A percentile compares a stretch with the other conserved stretches of the same genome.
Conservation (phyloP, 2,329 filamentous ascomycete species). For the Coccinonectria pachysandricola region DNA sequence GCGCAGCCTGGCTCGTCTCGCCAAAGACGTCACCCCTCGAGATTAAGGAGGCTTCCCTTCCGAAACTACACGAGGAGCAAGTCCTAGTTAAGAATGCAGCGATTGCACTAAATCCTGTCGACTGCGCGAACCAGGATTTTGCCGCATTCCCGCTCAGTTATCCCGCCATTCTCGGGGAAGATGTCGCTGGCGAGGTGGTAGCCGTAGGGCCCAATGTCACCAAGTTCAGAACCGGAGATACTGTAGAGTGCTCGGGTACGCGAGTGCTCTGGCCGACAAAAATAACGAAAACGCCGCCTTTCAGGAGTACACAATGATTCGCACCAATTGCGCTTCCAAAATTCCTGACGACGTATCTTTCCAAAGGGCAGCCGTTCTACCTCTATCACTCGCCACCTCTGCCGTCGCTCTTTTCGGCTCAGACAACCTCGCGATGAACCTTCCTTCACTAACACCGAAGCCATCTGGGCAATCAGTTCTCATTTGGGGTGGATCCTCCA, state of each 20-base stretch:
- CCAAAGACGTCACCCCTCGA: neutral
- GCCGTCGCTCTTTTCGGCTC: neutral
- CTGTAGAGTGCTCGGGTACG: slow-evolving; percentile 9
- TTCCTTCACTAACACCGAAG: too few relatives aligned
- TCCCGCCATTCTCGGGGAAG: slow-evolving; percentile 5
- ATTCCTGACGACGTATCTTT: neutral
- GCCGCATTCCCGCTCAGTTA: slow-evolving; percentile 11
- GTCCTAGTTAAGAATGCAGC: slow-evolving; percentile 11
- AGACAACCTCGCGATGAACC: neutral
- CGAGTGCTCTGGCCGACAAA: slow-evolving; percentile 2
- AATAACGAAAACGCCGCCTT: slow-evolving; percentile 2
- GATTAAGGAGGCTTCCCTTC: neutral
- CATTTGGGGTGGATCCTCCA: slow-evolving; percentile 38
- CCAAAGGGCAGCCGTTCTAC: neutral
- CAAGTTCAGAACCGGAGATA: slow-evolving; percentile 15
- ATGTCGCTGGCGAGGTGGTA: slow-evolving; percentile 16
- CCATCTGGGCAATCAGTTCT: too few relatives aligned
- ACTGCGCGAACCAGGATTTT: slow-evolving; percentile 16
- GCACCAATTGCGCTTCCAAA: neutral
- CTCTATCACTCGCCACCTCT: neutral
- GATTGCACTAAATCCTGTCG: slow-evolving; percentile 18
- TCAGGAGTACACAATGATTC: slow-evolving; percentile 1
- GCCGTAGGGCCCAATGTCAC: slow-evolving; percentile 12
- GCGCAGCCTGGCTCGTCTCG: slow-evolving; percentile 1
- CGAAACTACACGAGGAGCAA: slow-evolving; percentile 4